Percentiles rank a stretch among this genome's conserved stretches.
phyloP scores from a whole-genome alignment of 1,284 basidiomycete genomes.

The Rhodotorula sp. region DNA sequence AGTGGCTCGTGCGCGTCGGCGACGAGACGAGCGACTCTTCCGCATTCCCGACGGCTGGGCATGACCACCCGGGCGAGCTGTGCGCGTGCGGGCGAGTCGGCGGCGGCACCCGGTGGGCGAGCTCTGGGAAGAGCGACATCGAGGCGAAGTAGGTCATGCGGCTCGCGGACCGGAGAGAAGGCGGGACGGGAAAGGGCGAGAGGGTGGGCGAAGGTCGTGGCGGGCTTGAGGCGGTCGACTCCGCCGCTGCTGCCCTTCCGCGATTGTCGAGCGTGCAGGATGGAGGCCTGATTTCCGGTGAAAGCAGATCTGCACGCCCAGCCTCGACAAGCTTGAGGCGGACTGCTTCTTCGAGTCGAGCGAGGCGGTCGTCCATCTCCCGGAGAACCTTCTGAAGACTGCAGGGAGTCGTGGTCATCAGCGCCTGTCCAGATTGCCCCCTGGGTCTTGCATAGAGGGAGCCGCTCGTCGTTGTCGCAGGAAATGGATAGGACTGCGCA shows the following conservation, averaged over 20 bases:
- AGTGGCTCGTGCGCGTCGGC: no score
- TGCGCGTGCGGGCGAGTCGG: no score
- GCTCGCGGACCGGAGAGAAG: neutral
- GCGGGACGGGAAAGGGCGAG: no score
- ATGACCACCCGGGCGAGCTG: neutral
- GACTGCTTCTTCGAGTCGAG: neutral
- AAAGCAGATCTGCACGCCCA: neutral
- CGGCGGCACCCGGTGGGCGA: neutral
- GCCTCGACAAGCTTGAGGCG: neutral
- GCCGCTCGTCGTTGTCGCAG: no score
- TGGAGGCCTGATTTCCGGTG: no score
- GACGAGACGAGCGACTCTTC: neutral
- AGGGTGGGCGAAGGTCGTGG: neutral
- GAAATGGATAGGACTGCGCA: no score
- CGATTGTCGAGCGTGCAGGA: neutral
- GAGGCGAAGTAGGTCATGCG: neutral
- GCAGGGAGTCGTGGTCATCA: neutral
- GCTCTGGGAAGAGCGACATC: conserved; percentile 4
- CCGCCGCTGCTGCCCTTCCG: neutral
- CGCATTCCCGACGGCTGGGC: no score
- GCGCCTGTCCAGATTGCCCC: no score
- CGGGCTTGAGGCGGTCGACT: neutral
- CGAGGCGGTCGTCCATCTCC: neutral
- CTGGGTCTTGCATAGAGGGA: no score
- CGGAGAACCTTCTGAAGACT: neutral